Evolutionary conservation across 371 early-diverging fungal species (phyloP), one percentile per base, ranked within the genome.

Genomic region (Mortierella sp.): DNA sequence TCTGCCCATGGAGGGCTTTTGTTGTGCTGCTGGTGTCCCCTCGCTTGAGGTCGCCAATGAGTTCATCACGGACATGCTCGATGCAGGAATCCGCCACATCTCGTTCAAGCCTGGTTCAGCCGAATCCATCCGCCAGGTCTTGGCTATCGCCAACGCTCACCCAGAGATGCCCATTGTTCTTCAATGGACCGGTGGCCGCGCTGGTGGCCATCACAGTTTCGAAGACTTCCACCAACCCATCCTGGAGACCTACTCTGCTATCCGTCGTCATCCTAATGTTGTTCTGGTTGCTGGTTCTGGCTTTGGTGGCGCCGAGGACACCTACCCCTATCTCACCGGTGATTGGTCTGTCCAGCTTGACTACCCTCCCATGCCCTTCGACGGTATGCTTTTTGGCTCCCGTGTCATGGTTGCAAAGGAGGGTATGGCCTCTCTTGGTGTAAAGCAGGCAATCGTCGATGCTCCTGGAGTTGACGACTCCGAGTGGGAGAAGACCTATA

Each of bases 111-210:
- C 98, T 27, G 95, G 97, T 51, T 90, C 91, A 42, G 88, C 89
- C 23, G 90, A 92, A 46, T 87, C 94, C 17, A 95, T 97, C 69
- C 87, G 93, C 51, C 92, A 94, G 60, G 94, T 95, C 39, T 84
- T 96, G 57, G 84, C 89, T 41, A 97, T 97, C 75, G 98, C 97
- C 48, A 91, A 93, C 78, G 86, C 89, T 51, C 92, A 95, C 79
- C 95, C 95, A 23, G 90, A 90, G 48, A 93, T 96, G 90, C 93
- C 97, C 27, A 86, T 97, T 50, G 87, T 96, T 34, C 85, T 97
- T 75, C 95, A 97, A 79, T 97, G 98, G 98, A 97, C 98, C 49
- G 97, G 98, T 82, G 98, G 97, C 46, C 93, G 98, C 80, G 96
- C 93, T 42, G 98, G 98, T 80, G 98, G 98, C 34, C 98, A 97